phyloP scores from a whole-genome alignment of 805 yeast genomes.

The Metschnikowia baotianmanensis region DNA sequence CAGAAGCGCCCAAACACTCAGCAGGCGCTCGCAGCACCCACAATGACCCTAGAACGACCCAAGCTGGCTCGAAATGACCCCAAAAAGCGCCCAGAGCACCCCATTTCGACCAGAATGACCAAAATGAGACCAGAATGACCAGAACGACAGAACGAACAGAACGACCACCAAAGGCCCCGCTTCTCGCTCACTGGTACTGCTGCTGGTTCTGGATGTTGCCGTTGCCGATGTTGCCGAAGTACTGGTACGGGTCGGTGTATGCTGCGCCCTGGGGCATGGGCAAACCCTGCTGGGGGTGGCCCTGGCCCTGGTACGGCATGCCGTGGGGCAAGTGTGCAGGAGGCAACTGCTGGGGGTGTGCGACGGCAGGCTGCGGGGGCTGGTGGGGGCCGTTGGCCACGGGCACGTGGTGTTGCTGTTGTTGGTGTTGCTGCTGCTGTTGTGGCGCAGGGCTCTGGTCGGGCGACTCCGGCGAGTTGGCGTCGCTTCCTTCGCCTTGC shows the following conservation, averaged over 20 bases:
- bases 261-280: slow-evolving; percentile 50
- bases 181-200: slow-evolving; percentile 48
- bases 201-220: slow-evolving; percentile 49
- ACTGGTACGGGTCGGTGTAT: slow-evolving; percentile 59
- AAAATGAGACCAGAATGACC: too few relatives aligned
- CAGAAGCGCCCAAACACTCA: too few relatives aligned
- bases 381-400: slow-evolving; percentile 23
- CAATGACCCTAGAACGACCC: too few relatives aligned
- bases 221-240: slow-evolving; percentile 55
- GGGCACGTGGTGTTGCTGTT: slow-evolving; percentile 22
- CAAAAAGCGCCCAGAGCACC: too few relatives aligned
- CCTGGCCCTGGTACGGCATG: slow-evolving; percentile 43
- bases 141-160: too few relatives aligned
- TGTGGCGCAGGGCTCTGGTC: slow-evolving; percentile 39
- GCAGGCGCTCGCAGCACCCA: too few relatives aligned
- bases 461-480: slow-evolving; percentile 40
- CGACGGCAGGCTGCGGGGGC: slow-evolving; percentile 26
- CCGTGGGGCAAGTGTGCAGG: slow-evolving; percentile 45
- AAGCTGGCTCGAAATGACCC: too few relatives aligned
- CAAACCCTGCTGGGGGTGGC: slow-evolving; percentile 40
- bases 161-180: too few relatives aligned
- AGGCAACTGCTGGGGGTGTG: slow-evolving; percentile 28
- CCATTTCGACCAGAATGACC: too few relatives aligned
- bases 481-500: slow-evolving; percentile 53
- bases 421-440: too few relatives aligned